Percentiles rank a stretch among this genome's conserved stretches.
Conservation (phyloP, 176 grass and related monocot species). For the Rhynchospora tenuis region DNA sequence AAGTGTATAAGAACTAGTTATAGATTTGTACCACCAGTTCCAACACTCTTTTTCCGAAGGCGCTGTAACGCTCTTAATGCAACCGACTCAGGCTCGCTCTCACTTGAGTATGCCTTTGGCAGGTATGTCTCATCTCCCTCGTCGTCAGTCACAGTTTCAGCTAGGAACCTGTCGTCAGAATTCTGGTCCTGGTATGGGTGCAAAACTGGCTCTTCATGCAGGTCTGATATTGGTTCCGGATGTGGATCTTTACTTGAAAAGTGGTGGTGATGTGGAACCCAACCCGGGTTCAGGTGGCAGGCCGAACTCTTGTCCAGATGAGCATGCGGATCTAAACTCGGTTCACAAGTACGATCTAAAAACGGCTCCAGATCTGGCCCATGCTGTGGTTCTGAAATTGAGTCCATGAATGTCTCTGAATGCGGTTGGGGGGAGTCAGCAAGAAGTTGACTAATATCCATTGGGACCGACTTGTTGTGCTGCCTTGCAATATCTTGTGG, state of each 20-base stretch:
- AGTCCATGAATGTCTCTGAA: not conserved
- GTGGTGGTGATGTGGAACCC: not conserved
- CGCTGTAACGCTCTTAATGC: not conserved
- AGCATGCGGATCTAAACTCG: not conserved
- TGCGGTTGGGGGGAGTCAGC: not conserved
- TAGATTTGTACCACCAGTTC: not conserved
- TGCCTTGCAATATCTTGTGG: constrained; percentile 10
- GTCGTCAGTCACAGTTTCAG: not conserved
- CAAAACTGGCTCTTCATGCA: not conserved
- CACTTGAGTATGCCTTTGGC: not conserved
- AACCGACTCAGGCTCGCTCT: not conserved
- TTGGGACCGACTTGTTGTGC: not conserved
- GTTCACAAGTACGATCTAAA: not conserved
- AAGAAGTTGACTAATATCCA: not conserved
- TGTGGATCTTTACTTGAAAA: not conserved
- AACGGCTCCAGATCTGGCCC: not conserved
- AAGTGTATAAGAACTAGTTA: not conserved
- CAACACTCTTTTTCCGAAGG: not conserved
- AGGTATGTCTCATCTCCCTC: constrained; percentile 1
- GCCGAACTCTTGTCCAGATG: not conserved
- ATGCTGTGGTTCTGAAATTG: not conserved
- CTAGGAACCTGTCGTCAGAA: not conserved
- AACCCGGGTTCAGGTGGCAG: not conserved
- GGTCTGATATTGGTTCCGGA: not conserved
- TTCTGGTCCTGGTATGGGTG: not conserved